Evolutionary conservation across 768 basidiomycete genomes (phyloP).

Genomic region (Russula brevipes): DNA sequence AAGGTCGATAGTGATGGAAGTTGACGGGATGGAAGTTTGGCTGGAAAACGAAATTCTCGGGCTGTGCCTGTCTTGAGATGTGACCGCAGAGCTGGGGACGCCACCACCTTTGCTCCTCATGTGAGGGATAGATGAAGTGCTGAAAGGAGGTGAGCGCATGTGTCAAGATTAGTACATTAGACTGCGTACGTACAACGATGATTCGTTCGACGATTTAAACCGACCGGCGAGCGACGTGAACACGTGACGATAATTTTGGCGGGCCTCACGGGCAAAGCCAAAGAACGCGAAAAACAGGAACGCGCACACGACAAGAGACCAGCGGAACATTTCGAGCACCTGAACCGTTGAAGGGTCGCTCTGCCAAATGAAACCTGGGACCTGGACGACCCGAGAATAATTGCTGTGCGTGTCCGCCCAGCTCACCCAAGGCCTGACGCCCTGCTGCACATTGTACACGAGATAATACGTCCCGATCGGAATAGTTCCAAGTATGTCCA

Average conservation of each 20-base stretch:
- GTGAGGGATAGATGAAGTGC: background rate
- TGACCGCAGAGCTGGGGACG: background rate
- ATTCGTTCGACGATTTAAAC: conserved; percentile 24
- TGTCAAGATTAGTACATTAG: too few relatives aligned
- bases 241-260: background rate
- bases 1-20: background rate
- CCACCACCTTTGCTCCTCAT: background rate
- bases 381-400: conserved; percentile 38
- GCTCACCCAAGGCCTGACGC: conserved; percentile 33
- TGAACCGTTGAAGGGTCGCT: background rate
- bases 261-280: background rate
- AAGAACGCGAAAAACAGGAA: background rate
- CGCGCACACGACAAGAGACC: background rate
- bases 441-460: background rate
- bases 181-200: conserved; percentile 8
- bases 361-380: conserved; percentile 39
- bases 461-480: background rate
- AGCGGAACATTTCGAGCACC: background rate
- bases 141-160: background rate
- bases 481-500: background rate
- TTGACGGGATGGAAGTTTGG: background rate
- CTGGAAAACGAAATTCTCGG: too few relatives aligned
- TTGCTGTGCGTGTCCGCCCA: conserved; percentile 49
- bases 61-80: too few relatives aligned
- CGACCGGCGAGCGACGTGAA: conserved; percentile 12